These are phyloP conservation scores for Yamadazyma spencermartinsiae DNA, from an alignment of 1,139 yeast species.

Conservation along the genomic window DNA sequence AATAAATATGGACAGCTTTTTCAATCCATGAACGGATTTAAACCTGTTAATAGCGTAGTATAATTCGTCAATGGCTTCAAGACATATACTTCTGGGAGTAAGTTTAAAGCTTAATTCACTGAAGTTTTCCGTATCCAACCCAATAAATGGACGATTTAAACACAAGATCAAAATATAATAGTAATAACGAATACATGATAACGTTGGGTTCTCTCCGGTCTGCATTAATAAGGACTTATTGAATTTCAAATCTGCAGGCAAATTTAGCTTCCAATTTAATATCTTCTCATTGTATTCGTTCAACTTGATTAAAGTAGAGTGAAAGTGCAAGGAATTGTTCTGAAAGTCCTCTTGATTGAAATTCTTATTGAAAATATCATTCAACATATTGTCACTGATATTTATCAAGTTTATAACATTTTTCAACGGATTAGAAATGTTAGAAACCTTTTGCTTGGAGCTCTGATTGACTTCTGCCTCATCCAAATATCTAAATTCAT, in stretches of 20 bases:
- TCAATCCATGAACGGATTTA: slow-evolving; percentile 40
- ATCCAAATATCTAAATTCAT: slow-evolving; percentile 42
- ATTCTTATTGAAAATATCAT: slow-evolving; percentile 47
- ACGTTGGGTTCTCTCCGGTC: slow-evolving; percentile 52
- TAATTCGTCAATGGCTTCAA: slow-evolving; percentile 44
- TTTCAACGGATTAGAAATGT: slow-evolving; percentile 50
- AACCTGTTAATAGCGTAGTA: slow-evolving; percentile 39
- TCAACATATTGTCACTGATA: slow-evolving; percentile 54
- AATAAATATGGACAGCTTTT: slow-evolving; percentile 46
- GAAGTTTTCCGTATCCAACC: slow-evolving; percentile 15
- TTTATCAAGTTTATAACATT: slow-evolving; percentile 50
- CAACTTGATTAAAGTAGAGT: slow-evolving; percentile 39
- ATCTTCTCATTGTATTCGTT: slow-evolving; percentile 50
- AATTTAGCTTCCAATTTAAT: slow-evolving; percentile 47
- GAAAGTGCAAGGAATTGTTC: slow-evolving; percentile 18
- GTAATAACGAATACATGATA: slow-evolving; percentile 55
- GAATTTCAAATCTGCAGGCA: slow-evolving; percentile 55
- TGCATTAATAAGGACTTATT: slow-evolving; percentile 37
- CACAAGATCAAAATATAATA: slow-evolving; percentile 58
- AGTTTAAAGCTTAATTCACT: slow-evolving; percentile 20
- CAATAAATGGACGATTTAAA: slow-evolving; percentile 59
- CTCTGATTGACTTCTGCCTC: slow-evolving; percentile 19
- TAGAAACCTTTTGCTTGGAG: slow-evolving; percentile 26
- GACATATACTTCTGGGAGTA: slow-evolving; percentile 33
- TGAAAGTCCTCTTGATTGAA: slow-evolving; percentile 24